Conservation (phyloP, 768 basidiomycete genomes). For the Lepiota venenata region DNA sequence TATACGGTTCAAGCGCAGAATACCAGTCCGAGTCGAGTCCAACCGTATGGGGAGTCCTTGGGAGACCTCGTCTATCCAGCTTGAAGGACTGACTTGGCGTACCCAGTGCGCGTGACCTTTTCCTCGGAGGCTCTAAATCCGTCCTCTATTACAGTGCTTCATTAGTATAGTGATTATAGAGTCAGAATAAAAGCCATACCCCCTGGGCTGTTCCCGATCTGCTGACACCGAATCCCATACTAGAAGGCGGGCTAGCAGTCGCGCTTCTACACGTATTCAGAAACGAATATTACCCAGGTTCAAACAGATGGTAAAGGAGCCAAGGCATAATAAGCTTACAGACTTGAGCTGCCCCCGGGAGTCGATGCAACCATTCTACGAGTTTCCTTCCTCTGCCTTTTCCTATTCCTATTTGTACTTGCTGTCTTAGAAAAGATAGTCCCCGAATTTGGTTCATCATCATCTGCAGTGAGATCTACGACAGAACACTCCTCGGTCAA, state of each 20-base stretch:
- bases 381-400: no score
- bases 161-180: neutral
- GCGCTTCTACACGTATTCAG: neutral
- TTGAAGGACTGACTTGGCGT: neutral
- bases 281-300: no score
- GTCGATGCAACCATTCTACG: no score
- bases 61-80: neutral
- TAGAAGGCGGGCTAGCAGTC: neutral
- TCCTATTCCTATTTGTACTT: no score
- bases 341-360: no score
- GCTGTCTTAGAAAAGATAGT: no score
- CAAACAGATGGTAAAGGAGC: no score
- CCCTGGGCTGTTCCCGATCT: neutral
- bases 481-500: no score
- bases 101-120: neutral
- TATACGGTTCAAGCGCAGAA: no score
- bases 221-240: neutral
- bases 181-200: neutral
- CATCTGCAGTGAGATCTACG: no score
- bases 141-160: neutral
- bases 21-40: neutral
- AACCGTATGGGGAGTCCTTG: neutral
- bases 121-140: neutral
- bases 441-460: no score
- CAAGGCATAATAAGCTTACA: no score